Base-by-base conservation (phyloP, 169 alveolate genomes). In the Cyclospora cayetanensis region DNA sequence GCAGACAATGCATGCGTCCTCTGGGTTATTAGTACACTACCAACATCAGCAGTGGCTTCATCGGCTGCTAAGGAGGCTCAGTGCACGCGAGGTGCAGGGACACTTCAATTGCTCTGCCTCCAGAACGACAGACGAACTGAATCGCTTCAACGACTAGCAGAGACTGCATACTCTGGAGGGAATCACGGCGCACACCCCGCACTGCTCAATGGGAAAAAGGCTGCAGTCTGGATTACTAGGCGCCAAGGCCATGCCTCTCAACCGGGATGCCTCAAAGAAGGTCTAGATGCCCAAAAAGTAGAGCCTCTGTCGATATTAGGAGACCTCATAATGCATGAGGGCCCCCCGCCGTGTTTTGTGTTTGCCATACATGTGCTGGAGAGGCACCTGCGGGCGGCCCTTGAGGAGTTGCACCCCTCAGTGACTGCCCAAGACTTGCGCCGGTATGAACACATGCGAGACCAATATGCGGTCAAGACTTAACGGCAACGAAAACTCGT, bases 391-490 rank as follows among this genome's bases (percentile, higher is more conserved):
- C 29, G 39, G 27, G 53, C 29, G 15, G 93, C 93, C 37, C 74
- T 89, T 1, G 72, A 37, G 50, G 80, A 82, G 41, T n/a, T 77
- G 37, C 77, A 72, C 46, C 84, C 93, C 18, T 74, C 90, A 11
- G 89, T 89, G 43, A 39, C 93, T 2, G 46, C 80, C 4, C 52
- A 89, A 22, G 93, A 76, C 41, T 20, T 89, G 41, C 60, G 52
- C 39, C 90, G 70, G n/a, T 89, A 89, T 39, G 90, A 77, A 29
- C 85, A 46, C 34, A 52, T 76, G 90, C 39, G 87, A 52, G 35
- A 42, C 11, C 80, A 35, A 34, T 88, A 63, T 65, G 92, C 84
- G 34, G 29, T 72, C 53, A 34, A 18, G 41, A 11, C 2, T 39
- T 25, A 66, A 46, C 66, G 25, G 25, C 22, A 25, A 63, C 5